A percentile compares a stretch with the other conserved stretches of the same genome.
Evolutionary conservation across 345 rosid genomes (phyloP).

Genomic region (Angophora floribunda): DNA sequence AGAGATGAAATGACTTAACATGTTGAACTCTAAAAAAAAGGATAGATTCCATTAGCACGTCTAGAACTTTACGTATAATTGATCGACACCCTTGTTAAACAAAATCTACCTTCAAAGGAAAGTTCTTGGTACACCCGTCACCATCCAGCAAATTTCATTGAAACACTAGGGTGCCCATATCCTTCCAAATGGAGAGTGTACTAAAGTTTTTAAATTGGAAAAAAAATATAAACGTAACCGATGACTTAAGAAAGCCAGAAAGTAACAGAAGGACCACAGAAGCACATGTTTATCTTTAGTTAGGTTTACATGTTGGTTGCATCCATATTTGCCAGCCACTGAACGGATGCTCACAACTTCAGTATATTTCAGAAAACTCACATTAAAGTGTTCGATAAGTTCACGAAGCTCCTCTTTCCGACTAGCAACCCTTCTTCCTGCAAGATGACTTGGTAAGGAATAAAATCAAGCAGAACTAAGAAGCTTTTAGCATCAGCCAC

Average conservation of each 20-base stretch:
- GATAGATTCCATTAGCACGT: not conserved
- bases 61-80: not conserved
- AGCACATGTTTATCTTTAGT: not conserved
- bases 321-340: not conserved
- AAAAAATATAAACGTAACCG: not conserved
- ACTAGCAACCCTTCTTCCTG: conserved; percentile 75
- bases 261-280: not conserved
- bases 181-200: not conserved
- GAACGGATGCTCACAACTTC: not conserved
- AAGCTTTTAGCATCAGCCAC: not conserved
- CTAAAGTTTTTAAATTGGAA: not conserved
- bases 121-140: not conserved
- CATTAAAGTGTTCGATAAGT: conserved; percentile 84
- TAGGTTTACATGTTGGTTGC: not conserved
- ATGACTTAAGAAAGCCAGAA: not conserved
- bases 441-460: not conserved
- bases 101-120: not conserved
- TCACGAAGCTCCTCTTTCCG: conserved; percentile 81
- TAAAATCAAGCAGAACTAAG: not conserved
- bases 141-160: not conserved
- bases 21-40: not conserved
- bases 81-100: not conserved
- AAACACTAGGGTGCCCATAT: not conserved
- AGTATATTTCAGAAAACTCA: conserved; percentile 1
- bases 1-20: not conserved